phyloP scores from a whole-genome alignment of 257 asterid genomes.

The Henckelia pumila region DNA sequence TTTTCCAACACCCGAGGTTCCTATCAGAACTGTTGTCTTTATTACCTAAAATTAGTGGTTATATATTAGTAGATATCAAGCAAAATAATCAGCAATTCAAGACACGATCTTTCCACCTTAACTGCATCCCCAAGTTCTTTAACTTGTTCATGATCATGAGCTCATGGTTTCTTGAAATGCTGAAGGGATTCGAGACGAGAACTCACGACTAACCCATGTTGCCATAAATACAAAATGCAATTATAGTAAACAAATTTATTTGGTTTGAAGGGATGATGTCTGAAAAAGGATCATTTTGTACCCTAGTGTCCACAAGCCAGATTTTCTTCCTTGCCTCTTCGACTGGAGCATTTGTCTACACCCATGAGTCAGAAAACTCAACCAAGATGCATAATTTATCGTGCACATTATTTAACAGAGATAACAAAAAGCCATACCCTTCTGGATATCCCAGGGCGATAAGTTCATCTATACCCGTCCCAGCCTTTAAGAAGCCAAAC shows the following conservation, averaged over 20 bases:
- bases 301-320: constrained; percentile 96
- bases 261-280: constrained; percentile 3
- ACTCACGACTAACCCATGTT: constrained; percentile 69
- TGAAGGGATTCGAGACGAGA: constrained; percentile 86
- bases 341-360: constrained; percentile 52
- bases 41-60: constrained; percentile 43
- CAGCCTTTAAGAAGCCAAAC: constrained; percentile 61
- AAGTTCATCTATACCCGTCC: constrained; percentile 96
- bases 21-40: constrained; percentile 80
- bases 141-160: constrained; percentile 78
- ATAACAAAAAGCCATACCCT: constrained; percentile 39
- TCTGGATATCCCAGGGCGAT: constrained; percentile 77
- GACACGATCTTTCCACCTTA: constrained; percentile 42
- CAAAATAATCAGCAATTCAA: background rate
- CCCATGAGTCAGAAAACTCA: constrained; percentile 23
- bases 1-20: constrained; percentile 89
- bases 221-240: constrained; percentile 17
- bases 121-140: constrained; percentile 77
- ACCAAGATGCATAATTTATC: constrained; percentile 8
- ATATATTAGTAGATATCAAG: constrained; percentile 18
- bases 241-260: constrained; percentile 17
- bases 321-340: constrained; percentile 82
- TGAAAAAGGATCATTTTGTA: constrained; percentile 20
- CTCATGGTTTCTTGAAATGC: constrained; percentile 87
- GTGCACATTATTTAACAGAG: constrained; percentile 17